These are phyloP conservation scores for Sporothrix euskadiensis DNA, from an alignment of 2,329 filamentous ascomycete genomes.

Conservation along the genomic window DNA sequence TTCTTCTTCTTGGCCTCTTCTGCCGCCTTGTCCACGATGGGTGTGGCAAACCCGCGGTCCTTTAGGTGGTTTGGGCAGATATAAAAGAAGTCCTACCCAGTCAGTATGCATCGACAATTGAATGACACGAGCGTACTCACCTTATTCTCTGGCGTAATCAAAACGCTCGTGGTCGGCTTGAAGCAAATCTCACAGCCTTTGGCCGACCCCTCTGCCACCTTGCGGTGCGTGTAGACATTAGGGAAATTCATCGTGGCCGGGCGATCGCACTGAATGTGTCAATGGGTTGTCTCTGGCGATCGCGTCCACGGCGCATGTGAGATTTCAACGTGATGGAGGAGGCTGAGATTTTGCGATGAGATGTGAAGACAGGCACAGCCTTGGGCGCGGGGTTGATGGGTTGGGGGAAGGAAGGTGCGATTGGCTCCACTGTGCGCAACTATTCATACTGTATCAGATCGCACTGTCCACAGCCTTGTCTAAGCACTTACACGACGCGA, in stretches of 20 bases:
- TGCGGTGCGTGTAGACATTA: slow-evolving; percentile 83
- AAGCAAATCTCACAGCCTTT: slow-evolving; percentile 91
- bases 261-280: not conserved
- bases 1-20: slow-evolving; percentile 65
- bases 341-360: not conserved
- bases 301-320: not conserved
- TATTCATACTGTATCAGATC: slow-evolving; percentile 7
- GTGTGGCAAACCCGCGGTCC: slow-evolving; percentile 76
- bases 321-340: not conserved
- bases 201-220: slow-evolving; percentile 78
- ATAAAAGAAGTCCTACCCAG: slow-evolving; percentile 79
- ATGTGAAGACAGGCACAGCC: not conserved
- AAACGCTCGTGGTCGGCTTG: slow-evolving; percentile 80
- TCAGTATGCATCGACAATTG: not conserved
- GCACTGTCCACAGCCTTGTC: slow-evolving; percentile 18
- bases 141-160: slow-evolving; percentile 88
- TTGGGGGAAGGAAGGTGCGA: not conserved
- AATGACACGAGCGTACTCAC: slow-evolving; percentile 47
- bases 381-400: slow-evolving; percentile 9
- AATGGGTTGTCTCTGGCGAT: not conserved
- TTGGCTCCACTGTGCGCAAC: not conserved
- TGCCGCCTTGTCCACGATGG: slow-evolving; percentile 69
- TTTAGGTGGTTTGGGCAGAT: slow-evolving; percentile 80
- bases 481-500: no score
- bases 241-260: slow-evolving; percentile 55